Conservation (phyloP, 2,329 filamentous ascomycete genomes). For the Bipolaris bicolor region DNA sequence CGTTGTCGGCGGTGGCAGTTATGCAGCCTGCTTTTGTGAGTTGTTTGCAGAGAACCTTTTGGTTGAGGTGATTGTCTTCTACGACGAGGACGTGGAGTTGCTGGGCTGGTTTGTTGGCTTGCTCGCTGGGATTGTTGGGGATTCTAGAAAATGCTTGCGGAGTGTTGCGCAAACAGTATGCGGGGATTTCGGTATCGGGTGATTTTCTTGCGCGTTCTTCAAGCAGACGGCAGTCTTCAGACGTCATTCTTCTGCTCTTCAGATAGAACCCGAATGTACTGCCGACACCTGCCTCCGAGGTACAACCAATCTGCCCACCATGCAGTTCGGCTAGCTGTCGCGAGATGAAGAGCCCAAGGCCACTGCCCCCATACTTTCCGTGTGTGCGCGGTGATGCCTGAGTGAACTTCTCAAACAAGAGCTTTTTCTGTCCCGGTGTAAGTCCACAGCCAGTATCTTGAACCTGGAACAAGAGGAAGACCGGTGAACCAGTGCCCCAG, state of each 20-base stretch:
- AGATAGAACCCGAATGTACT: conserved; percentile 47
- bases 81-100: conserved; percentile 41
- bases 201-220: conserved; percentile 5
- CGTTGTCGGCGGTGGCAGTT: conserved; percentile 42
- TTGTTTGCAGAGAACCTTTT: conserved; percentile 43
- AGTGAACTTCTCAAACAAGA: conserved; percentile 42
- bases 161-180: background rate
- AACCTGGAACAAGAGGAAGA: conserved; percentile 41
- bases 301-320: conserved; percentile 45
- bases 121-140: background rate
- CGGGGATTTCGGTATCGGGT: conserved; percentile 5
- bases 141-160: background rate
- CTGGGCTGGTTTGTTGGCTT: background rate
- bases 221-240: conserved; percentile 6
- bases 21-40: conserved; percentile 40
- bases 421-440: conserved; percentile 37
- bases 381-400: conserved; percentile 46
- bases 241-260: conserved; percentile 27
- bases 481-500: conserved; percentile 37
- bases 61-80: conserved; percentile 49
- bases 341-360: conserved; percentile 47
- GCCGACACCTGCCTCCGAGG: conserved; percentile 37
- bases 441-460: conserved; percentile 44
- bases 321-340: conserved; percentile 45
- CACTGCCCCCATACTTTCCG: conserved; percentile 44